Evolutionary conservation across 2,329 filamentous ascomycete genomes (phyloP).

Genomic region (Pyricularia pennisetigena): DNA sequence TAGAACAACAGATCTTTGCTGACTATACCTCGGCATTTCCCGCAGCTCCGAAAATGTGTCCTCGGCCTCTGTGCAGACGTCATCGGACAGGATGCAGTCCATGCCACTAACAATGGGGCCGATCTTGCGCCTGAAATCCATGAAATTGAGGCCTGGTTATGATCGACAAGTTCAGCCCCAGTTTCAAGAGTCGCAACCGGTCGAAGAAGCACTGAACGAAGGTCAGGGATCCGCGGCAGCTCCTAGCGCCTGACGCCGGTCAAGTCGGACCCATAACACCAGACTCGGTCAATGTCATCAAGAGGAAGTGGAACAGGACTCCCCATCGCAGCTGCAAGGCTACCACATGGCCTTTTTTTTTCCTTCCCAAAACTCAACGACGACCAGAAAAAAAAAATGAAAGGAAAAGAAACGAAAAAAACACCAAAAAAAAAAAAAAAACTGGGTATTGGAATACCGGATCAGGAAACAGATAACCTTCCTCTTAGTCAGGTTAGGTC

Average conservation of each 20-base stretch:
- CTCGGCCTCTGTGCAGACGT: neutral
- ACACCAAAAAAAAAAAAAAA: neutral
- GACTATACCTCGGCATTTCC: neutral
- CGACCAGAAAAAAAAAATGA: neutral
- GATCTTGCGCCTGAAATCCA: neutral
- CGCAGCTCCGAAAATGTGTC: neutral
- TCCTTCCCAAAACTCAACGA: neutral
- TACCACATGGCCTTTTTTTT: neutral
- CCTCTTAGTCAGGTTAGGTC: neutral
- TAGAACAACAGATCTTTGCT: neutral
- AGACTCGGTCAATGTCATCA: neutral
- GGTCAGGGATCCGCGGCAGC: neutral
- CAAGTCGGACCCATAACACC: neutral
- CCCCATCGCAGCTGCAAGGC: neutral
- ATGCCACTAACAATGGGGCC: neutral
- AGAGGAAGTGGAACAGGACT: neutral
- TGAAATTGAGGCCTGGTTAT: neutral
- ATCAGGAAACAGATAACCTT: neutral
- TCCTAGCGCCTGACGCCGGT: neutral
- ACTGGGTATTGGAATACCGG: neutral
- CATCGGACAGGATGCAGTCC: neutral
- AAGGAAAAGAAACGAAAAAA: neutral
- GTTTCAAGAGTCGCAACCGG: neutral
- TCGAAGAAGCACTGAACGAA: neutral
- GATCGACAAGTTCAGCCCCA: neutral